These are phyloP conservation scores for Vitis hybrid DNA, from an alignment of 177 flowering plant species.

Conservation along the genomic window DNA sequence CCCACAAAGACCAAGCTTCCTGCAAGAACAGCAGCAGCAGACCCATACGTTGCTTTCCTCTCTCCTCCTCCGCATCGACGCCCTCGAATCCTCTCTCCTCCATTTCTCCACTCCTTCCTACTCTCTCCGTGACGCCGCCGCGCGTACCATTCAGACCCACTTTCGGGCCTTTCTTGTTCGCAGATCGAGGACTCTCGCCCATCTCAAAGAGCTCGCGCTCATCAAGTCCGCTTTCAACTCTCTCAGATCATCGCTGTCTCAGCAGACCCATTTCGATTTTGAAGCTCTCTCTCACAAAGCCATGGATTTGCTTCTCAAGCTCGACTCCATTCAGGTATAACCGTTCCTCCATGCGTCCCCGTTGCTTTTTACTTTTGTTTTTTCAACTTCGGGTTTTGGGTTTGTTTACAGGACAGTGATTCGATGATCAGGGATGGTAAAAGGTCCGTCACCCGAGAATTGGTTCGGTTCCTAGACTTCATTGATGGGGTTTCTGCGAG, in stretches of 20 bases:
- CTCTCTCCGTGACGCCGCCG: slow-evolving; percentile 70
- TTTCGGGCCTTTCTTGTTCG: slow-evolving; percentile 79
- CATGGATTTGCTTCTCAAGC: slow-evolving; percentile 53
- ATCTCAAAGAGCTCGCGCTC: slow-evolving; percentile 67
- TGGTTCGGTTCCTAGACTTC: slow-evolving; percentile 58
- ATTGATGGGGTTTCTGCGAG: slow-evolving; percentile 48
- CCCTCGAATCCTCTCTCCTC: slow-evolving; percentile 59
- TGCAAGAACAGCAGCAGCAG: slow-evolving; percentile 13
- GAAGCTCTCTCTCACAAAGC: slow-evolving; percentile 44
- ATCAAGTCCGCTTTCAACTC: slow-evolving; percentile 53
- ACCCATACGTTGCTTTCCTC: slow-evolving; percentile 38
- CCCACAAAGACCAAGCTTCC: slow-evolving; percentile 3
- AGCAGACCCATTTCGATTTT: slow-evolving; percentile 29
- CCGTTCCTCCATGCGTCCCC: slow-evolving; percentile 4
- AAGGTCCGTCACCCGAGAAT: slow-evolving; percentile 52
- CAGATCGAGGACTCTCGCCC: slow-evolving; percentile 75
- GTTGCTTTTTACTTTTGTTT: slow-evolving; percentile 6
- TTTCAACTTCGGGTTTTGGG: not conserved
- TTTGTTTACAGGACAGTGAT: slow-evolving; percentile 44
- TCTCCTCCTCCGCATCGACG: slow-evolving; percentile 52
- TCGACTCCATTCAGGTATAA: slow-evolving; percentile 79
- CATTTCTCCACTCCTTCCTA: slow-evolving; percentile 20
- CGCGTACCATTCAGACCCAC: slow-evolving; percentile 81
- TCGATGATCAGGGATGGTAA: slow-evolving; percentile 63
- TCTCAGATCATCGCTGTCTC: slow-evolving; percentile 56